Base-by-base conservation (phyloP, 2,329 filamentous ascomycete genomes). In the Westerdykella ornata region DNA sequence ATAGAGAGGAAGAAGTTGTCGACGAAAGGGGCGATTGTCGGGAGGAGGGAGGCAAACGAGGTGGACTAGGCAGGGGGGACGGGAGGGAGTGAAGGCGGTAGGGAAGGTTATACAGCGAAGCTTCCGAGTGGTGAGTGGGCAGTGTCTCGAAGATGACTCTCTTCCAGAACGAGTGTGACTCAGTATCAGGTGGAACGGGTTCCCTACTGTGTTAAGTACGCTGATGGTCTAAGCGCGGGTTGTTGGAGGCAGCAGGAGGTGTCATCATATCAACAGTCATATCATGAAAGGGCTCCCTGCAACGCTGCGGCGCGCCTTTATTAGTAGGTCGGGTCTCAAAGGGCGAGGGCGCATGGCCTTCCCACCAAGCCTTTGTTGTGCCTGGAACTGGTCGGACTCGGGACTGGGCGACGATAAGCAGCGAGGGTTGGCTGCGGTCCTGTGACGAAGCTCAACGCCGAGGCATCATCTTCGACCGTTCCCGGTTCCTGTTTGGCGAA, bases 361-460 rank as follows among this genome's bases (percentile, higher is more conserved):
- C 35, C 19, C 38, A 18, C 36, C 17, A 14, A 13, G 14, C 13
- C 49, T 52, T 47, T 54, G 49, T 54, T 46, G 51, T 49, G 46
- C 51, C 45, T 54, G 46, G 44, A 28, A 32, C 5, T 5, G 9
- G 20, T 22, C 20, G 20, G 20, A 22, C 20, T 22, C 5, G 20
- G 22, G n/a, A n/a, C 32, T 41, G 38, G 38, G 51, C 41, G 28
- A 42, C 43, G 51, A 51, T 52, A 51, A 51, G 49, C 40, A 39
- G 35, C 32, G 34, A 35, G 39, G 51, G 54, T 49, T 45, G 49
- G 47, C 46, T 51, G 50, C 42, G 47, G 36, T 49, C 51, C 44
- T 45, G 52, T 54, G 48, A 47, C 46, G 42, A 33, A 48, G 41
- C 51, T 54, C 60, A 54, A 56, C 51, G 55, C 60, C 59, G 57